Evolutionary conservation across 2,329 filamentous ascomycete genomes (phyloP).

Genomic region (Fusarium goolgardi): DNA sequence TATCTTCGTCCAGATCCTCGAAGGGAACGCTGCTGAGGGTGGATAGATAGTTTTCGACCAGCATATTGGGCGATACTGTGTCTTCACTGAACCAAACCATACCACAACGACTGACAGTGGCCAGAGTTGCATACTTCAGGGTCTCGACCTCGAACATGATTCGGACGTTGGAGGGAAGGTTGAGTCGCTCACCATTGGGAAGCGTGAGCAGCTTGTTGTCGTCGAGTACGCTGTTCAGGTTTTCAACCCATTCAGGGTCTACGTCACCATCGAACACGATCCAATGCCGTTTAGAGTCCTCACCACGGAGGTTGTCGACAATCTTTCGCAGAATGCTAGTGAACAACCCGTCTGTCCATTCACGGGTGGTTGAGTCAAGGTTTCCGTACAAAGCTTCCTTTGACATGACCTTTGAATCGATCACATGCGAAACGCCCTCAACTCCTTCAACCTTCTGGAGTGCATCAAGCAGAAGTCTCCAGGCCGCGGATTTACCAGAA

Average conservation of each 20-base stretch:
- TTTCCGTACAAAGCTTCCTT: constrained; percentile 98
- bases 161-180: constrained; percentile 91
- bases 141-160: constrained; percentile 99
- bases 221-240: constrained; percentile 98
- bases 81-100: constrained; percentile 99
- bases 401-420: constrained; percentile 99
- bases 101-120: constrained; percentile 98
- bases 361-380: constrained; percentile 93
- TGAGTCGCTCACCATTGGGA: constrained; percentile 97
- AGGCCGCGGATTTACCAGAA: constrained; percentile 95
- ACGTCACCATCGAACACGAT: constrained; percentile 99
- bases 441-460: constrained; percentile 90
- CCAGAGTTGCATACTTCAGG: constrained; percentile 94
- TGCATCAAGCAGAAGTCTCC: constrained; percentile 91
- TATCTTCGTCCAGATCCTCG: constrained; percentile 95
- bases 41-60: constrained; percentile 91
- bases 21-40: constrained; percentile 85
- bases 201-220: constrained; percentile 98
- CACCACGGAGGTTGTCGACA: constrained; percentile 96
- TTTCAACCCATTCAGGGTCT: constrained; percentile 99
- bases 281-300: constrained; percentile 97
- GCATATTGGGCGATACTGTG: constrained; percentile 91
- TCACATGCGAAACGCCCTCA: constrained; percentile 96
- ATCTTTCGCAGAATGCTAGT: constrained; percentile 98
- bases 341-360: constrained; percentile 99